Percentiles rank a stretch among this genome's conserved stretches.
phyloP scores from a whole-genome alignment of 345 rosid genomes.

The Nephelium lappaceum region DNA sequence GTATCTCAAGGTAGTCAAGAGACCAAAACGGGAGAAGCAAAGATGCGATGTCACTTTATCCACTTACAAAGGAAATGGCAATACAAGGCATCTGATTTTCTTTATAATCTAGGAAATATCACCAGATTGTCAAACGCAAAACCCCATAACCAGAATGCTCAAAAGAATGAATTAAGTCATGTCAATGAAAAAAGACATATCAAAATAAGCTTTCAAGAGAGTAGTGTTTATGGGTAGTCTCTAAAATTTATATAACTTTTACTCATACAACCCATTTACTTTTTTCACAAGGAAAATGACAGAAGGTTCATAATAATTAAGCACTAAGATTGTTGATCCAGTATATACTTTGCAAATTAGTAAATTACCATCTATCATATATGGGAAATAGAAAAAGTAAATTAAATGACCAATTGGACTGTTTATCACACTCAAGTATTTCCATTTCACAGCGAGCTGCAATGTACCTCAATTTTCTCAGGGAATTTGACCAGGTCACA shows the following conservation, averaged over 20 bases:
- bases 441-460: background rate
- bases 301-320: background rate
- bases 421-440: slow-evolving; percentile 1
- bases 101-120: background rate
- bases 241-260: background rate
- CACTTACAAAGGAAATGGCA: background rate
- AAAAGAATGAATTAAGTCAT: background rate
- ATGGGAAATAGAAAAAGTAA: background rate
- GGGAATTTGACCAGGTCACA: slow-evolving; percentile 67
- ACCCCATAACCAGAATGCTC: background rate
- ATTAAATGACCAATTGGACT: background rate
- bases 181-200: background rate
- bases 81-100: background rate
- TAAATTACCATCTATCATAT: background rate
- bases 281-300: background rate
- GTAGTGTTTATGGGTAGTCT: background rate
- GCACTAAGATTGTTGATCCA: background rate
- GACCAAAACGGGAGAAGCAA: background rate
- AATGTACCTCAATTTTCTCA: slow-evolving; percentile 78
- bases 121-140: background rate
- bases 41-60: background rate
- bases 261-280: background rate
- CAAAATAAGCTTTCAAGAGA: background rate
- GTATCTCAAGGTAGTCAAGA: background rate
- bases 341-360: background rate